Conservation (phyloP, 768 basidiomycete genomes). For the Jaapia argillacea region DNA sequence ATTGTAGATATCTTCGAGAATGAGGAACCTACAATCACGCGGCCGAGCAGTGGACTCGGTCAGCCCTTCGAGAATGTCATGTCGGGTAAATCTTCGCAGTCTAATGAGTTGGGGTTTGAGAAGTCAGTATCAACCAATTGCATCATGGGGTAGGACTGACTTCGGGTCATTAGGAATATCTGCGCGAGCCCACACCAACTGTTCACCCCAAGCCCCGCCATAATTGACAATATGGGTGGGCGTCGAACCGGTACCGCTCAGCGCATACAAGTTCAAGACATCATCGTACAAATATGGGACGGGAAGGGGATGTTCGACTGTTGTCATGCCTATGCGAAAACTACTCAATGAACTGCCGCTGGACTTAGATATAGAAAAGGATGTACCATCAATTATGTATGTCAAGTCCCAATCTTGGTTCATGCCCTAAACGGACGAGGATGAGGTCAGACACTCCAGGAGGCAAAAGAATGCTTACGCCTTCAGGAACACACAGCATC, state of each 20-base stretch:
- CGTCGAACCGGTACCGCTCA: slow-evolving; percentile 63
- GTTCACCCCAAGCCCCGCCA: slow-evolving; percentile 62
- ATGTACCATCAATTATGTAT: slow-evolving; percentile 65
- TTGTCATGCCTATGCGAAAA: slow-evolving; percentile 52
- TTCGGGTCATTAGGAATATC: slow-evolving; percentile 63
- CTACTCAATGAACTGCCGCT: neutral
- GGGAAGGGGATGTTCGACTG: slow-evolving; percentile 63
- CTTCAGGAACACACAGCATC: slow-evolving; percentile 70
- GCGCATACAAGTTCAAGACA: slow-evolving; percentile 46
- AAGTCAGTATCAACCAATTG: neutral
- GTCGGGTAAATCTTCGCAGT: slow-evolving; percentile 51
- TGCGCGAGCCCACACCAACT: slow-evolving; percentile 54
- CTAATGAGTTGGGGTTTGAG: no score
- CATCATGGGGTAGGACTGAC: slow-evolving; percentile 18
- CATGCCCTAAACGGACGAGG: slow-evolving; percentile 39
- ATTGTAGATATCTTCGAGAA: neutral
- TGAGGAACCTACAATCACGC: slow-evolving; percentile 34
- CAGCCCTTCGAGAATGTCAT: slow-evolving; percentile 51
- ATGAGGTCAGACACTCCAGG: neutral
- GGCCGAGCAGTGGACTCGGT: slow-evolving; percentile 56
- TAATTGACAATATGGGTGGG: slow-evolving; percentile 75
- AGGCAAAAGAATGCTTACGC: slow-evolving; percentile 23
- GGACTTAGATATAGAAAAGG: neutral
- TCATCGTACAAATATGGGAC: slow-evolving; percentile 59
- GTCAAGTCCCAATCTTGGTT: slow-evolving; percentile 73